phyloP scores from a whole-genome alignment of 805 yeast species.

The Lipomyces sp. region DNA sequence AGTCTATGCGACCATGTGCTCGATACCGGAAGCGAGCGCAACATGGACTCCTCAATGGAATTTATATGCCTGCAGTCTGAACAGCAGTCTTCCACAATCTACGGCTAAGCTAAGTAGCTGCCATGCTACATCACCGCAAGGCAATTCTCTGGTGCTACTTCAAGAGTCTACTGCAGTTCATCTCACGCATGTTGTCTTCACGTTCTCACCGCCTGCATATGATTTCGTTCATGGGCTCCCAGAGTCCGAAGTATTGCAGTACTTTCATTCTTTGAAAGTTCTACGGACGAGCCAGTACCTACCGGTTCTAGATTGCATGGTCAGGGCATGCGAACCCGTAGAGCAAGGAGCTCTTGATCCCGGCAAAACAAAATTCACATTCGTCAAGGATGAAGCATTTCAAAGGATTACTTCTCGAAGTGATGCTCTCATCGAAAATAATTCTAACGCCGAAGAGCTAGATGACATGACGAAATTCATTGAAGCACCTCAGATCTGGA shows the following conservation, averaged over 20 bases:
- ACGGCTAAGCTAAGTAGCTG: too few relatives aligned
- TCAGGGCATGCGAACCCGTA: constrained; percentile 58
- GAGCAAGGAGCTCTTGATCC: constrained; percentile 57
- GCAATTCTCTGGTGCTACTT: too few relatives aligned
- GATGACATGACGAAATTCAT: neutral
- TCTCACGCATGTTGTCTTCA: neutral
- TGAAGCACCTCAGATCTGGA: constrained; percentile 5
- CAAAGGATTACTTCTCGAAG: constrained; percentile 17
- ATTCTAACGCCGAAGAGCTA: too few relatives aligned
- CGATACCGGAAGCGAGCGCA: too few relatives aligned
- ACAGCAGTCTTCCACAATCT: too few relatives aligned
- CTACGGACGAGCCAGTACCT: neutral
- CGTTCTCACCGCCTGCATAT: neutral
- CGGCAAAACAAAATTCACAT: constrained; percentile 49
- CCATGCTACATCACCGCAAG: too few relatives aligned
- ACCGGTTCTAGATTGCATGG: neutral
- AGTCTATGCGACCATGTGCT: too few relatives aligned
- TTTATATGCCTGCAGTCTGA: too few relatives aligned
- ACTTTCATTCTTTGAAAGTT: neutral
- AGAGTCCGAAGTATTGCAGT: neutral
- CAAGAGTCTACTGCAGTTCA: too few relatives aligned
- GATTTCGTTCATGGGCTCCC: neutral
- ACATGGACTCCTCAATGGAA: too few relatives aligned
- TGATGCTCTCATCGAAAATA: too few relatives aligned
- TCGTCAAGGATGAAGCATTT: constrained; percentile 42